Conservation (phyloP, 495 filamentous ascomycete genomes). For the Trypethelium eluteriae region DNA sequence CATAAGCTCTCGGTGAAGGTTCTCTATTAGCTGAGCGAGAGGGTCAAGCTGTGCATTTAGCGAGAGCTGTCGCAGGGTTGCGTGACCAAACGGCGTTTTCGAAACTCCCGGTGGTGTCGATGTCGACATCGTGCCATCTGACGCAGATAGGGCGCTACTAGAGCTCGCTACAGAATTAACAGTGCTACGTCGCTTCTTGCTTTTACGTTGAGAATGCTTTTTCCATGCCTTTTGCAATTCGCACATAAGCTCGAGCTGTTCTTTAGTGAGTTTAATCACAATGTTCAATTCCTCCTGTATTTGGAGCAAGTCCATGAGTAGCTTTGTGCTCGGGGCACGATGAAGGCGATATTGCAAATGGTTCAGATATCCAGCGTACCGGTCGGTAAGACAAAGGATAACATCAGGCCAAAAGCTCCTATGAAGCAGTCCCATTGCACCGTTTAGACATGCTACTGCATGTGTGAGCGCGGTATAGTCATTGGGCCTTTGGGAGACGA, state of each 20-base stretch:
- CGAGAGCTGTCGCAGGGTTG: conserved; percentile 25
- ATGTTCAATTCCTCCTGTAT: conserved; percentile 39
- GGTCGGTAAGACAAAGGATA: conserved; percentile 32
- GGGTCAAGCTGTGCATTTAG: conserved; percentile 30
- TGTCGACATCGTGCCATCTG: background rate
- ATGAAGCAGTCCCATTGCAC: conserved; percentile 35
- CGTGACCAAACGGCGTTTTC: conserved; percentile 9
- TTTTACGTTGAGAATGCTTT: background rate
- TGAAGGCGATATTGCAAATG: conserved; percentile 38
- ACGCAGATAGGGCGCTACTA: conserved; percentile 12
- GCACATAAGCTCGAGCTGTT: conserved; percentile 34
- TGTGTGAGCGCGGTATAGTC: conserved; percentile 35
- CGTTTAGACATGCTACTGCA: conserved; percentile 31
- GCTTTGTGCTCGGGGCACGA: conserved; percentile 35
- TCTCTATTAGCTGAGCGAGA: conserved; percentile 32
- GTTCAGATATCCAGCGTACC: conserved; percentile 35
- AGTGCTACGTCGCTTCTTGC: background rate
- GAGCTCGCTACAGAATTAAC: background rate
- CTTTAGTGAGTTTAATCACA: conserved; percentile 36
- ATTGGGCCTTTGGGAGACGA: conserved; percentile 20
- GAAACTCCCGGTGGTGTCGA: background rate
- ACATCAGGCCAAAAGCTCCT: conserved; percentile 37
- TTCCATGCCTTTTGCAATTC: conserved; percentile 21
- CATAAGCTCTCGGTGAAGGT: conserved; percentile 32
- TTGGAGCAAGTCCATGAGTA: conserved; percentile 38